A percentile compares a stretch with the other conserved stretches of the same genome.
Evolutionary conservation across 257 asterid species (phyloP).

Genomic region (Coffea canephora): DNA sequence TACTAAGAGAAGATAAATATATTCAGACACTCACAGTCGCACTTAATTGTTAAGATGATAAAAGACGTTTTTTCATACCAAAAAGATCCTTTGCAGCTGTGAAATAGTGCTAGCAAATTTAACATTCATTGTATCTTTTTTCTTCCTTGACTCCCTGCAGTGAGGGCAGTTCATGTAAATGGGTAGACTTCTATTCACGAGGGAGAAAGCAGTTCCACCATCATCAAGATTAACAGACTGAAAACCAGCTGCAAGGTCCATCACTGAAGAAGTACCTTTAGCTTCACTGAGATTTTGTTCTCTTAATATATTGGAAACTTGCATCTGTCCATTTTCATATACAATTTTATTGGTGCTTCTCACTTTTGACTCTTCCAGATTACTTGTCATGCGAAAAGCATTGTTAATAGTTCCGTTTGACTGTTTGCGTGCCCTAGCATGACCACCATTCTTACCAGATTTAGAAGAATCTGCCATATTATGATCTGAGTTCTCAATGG

Average conservation of each 20-base stretch:
- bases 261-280: slow-evolving; percentile 27
- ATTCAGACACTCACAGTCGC: background rate
- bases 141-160: slow-evolving; percentile 50
- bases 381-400: slow-evolving; percentile 43
- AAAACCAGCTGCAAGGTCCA: slow-evolving; percentile 45
- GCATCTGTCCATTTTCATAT: slow-evolving; percentile 38
- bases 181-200: slow-evolving; percentile 68
- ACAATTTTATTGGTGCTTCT: slow-evolving; percentile 43
- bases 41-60: slow-evolving; percentile 11
- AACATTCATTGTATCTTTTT: slow-evolving; percentile 38
- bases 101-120: slow-evolving; percentile 80
- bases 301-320: slow-evolving; percentile 40
- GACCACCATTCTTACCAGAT: slow-evolving; percentile 52
- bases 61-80: slow-evolving; percentile 47
- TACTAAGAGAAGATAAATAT: background rate
- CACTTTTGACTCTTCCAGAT: slow-evolving; percentile 56
- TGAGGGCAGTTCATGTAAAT: slow-evolving; percentile 92
- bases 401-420: slow-evolving; percentile 52
- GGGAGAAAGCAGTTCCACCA: slow-evolving; percentile 46
- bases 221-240: slow-evolving; percentile 45
- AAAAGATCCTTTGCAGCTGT: slow-evolving; percentile 90
- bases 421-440: slow-evolving; percentile 54
- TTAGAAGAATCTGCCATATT: slow-evolving; percentile 45
- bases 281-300: slow-evolving; percentile 35
- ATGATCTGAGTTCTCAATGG: slow-evolving; percentile 41